Conservation (phyloP, 106 monocot genomes). For the Dioscorea zingiberensis region DNA sequence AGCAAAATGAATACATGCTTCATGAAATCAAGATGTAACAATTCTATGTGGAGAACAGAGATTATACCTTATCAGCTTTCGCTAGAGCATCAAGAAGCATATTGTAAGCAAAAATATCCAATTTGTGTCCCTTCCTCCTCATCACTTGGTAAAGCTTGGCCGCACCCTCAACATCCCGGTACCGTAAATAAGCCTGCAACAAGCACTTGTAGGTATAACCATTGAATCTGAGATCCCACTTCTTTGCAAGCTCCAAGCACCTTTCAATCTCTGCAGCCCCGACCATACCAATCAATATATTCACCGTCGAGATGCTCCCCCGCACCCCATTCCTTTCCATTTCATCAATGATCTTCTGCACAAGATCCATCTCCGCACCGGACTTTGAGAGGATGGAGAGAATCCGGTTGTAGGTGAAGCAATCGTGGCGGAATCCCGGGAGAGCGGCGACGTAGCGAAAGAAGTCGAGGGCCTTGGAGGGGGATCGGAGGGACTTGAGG, state of each 20-base stretch:
- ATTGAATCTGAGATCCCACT: conserved; percentile 74
- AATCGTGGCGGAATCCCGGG: conserved; percentile 67
- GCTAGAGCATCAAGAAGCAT: conserved; percentile 90
- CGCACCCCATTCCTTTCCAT: conserved; percentile 68
- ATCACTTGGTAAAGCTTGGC: conserved; percentile 64
- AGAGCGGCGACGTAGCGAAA: conserved; percentile 60
- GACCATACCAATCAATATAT: conserved; percentile 63
- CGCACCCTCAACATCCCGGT: conserved; percentile 49
- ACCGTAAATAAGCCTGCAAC: conserved; percentile 85
- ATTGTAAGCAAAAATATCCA: conserved; percentile 95
- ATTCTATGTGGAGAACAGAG: background rate
- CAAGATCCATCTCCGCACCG: conserved; percentile 9
- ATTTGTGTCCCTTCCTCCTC: conserved; percentile 64
- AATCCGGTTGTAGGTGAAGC: conserved; percentile 87
- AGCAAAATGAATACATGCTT: too few species aligned
- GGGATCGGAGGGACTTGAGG: conserved; percentile 46
- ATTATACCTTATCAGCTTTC: conserved; percentile 69
- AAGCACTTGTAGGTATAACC: conserved; percentile 88
- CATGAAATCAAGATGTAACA: too few species aligned
- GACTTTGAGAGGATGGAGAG: conserved; percentile 34
- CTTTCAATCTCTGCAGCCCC: conserved; percentile 35
- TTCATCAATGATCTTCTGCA: conserved; percentile 40
- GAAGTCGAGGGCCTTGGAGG: conserved; percentile 47
- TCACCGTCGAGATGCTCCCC: conserved; percentile 83
- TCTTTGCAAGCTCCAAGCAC: conserved; percentile 62